These are phyloP conservation scores for Pseudomonodictys pantanalensis DNA, from an alignment of 495 filamentous ascomycete species.

Conservation along the genomic window DNA sequence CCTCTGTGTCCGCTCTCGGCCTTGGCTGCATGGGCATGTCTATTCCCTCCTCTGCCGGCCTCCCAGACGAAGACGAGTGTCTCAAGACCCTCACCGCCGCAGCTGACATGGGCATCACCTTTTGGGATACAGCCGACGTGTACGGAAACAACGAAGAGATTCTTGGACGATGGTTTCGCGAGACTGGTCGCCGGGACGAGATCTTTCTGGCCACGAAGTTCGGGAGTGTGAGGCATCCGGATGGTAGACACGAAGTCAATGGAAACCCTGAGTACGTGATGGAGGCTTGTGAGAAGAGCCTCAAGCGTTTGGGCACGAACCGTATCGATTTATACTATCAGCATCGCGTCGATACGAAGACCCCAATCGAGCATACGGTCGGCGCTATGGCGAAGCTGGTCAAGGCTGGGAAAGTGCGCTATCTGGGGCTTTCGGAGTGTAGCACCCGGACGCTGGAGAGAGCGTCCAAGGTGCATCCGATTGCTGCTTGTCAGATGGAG, in stretches of 20 bases:
- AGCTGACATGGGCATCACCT: constrained; percentile 47
- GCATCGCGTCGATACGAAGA: constrained; percentile 54
- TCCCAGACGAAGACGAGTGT: constrained; percentile 45
- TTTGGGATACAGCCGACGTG: constrained; percentile 48
- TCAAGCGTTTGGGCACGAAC: constrained; percentile 51
- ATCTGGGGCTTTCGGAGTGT: constrained; percentile 58
- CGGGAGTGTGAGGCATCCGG: constrained; percentile 36
- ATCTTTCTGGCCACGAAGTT: constrained; percentile 62
- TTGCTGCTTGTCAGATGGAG: constrained; percentile 62
- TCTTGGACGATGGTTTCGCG: constrained; percentile 54
- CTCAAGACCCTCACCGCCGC: constrained; percentile 50
- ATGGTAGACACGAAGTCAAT: constrained; percentile 41
- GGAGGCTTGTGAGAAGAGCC: constrained; percentile 49
- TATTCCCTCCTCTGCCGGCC: not conserved
- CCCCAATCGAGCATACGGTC: constrained; percentile 66
- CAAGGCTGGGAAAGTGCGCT: constrained; percentile 55
- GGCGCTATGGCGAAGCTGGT: constrained; percentile 43
- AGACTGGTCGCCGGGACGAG: constrained; percentile 49
- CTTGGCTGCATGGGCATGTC: constrained; percentile 22
- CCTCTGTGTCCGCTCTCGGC: constrained; percentile 17
- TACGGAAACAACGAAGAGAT: constrained; percentile 50
- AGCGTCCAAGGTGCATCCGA: constrained; percentile 58
- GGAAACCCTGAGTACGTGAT: constrained; percentile 54
- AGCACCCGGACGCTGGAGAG: constrained; percentile 56
- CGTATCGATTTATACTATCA: constrained; percentile 62